These are phyloP conservation scores for Fomitopsis serialis DNA, from an alignment of 768 basidiomycete species.

Conservation along the genomic window DNA sequence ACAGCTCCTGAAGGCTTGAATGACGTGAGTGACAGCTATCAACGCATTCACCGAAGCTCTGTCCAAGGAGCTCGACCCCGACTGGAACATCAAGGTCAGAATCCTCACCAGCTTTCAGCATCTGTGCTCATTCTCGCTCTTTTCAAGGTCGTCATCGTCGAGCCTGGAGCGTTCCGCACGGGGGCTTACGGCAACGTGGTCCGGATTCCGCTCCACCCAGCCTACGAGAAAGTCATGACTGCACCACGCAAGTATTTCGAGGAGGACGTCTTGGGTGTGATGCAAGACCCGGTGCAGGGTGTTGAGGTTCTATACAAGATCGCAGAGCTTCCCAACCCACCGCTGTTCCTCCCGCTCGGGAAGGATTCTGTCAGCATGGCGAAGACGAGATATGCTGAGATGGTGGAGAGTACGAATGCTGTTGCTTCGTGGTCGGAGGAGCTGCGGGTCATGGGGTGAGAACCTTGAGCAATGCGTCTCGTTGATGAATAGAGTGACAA, in stretches of 20 bases:
- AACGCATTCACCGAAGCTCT: conserved; percentile 35
- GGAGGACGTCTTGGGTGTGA: neutral
- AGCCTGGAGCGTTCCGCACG: conserved; percentile 15
- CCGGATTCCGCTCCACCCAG: conserved; percentile 5
- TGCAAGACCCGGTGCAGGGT: conserved; percentile 13
- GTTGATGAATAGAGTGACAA: too few relatives aligned
- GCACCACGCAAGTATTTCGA: neutral
- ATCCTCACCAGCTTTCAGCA: neutral
- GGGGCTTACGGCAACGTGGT: conserved; percentile 1
- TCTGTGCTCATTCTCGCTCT: neutral
- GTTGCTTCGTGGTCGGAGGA: neutral
- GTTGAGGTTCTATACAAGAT: conserved; percentile 16
- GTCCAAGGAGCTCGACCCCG: conserved; percentile 35
- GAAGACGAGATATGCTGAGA: neutral
- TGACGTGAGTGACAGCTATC: conserved; percentile 21
- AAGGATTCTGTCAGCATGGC: neutral
- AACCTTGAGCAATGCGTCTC: too few relatives aligned
- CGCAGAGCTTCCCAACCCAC: conserved; percentile 9
- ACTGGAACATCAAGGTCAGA: conserved; percentile 41
- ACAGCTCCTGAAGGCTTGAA: neutral
- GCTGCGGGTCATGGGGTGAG: too few relatives aligned
- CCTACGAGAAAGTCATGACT: conserved; percentile 9
- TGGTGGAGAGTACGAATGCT: neutral
- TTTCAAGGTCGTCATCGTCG: conserved; percentile 15
- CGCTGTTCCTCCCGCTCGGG: conserved; percentile 16